A percentile compares a stretch with the other conserved stretches of the same genome.
Evolutionary conservation across 306 rosid genomes (phyloP).

Genomic region (Geum urbanum): DNA sequence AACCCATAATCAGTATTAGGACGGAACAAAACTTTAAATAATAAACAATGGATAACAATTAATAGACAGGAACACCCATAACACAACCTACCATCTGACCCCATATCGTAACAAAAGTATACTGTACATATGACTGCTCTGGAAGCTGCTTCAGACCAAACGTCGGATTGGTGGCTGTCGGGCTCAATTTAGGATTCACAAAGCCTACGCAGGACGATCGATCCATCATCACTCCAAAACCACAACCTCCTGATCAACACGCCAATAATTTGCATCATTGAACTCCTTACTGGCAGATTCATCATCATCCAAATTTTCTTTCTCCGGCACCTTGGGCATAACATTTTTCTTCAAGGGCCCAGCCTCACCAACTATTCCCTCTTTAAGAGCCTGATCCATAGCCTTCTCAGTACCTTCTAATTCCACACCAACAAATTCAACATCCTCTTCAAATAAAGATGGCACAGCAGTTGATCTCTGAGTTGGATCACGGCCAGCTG

Average conservation of each 20-base stretch:
- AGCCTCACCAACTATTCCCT: conserved; percentile 97
- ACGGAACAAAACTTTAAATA: conserved; percentile 54
- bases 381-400: conserved; percentile 97
- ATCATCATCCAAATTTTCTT: conserved; percentile 65
- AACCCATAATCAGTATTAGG: conserved; percentile 52
- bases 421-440: conserved; percentile 94
- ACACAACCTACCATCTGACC: conserved; percentile 46
- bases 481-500: conserved; percentile 36
- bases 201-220: conserved; percentile 18
- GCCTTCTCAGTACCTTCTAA: conserved; percentile 92
- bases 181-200: conserved; percentile 40
- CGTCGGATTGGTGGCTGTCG: conserved; percentile 28
- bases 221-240: conserved; percentile 63
- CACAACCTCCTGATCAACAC: conserved; percentile 94
- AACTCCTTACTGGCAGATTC: conserved; percentile 78
- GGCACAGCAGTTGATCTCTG: conserved; percentile 57
- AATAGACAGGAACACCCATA: conserved; percentile 39
- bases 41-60: conserved; percentile 53
- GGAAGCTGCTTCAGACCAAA: conserved; percentile 42
- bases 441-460: conserved; percentile 89
- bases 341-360: conserved; percentile 87
- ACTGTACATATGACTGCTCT: conserved; percentile 74
- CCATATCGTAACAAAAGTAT: conserved; percentile 52
- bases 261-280: conserved; percentile 95
- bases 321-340: conserved; percentile 53